These are phyloP conservation scores for Aspergillus pseudoterreus DNA, from an alignment of 2,329 filamentous ascomycete species.

Conservation along the genomic window DNA sequence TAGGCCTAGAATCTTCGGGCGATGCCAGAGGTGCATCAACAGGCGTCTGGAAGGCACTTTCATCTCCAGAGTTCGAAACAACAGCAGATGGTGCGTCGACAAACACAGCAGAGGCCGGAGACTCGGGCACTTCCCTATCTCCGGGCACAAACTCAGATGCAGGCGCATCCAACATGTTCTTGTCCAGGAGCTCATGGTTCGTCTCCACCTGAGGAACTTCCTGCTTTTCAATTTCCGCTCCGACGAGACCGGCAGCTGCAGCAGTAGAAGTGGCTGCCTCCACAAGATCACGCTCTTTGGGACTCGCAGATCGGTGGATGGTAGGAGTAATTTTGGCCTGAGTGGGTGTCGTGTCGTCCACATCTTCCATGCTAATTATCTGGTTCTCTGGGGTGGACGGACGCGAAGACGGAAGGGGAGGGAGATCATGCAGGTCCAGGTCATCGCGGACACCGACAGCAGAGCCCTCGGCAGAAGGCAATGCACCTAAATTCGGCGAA, in stretches of 20 bases:
- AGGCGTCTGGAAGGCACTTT: neutral
- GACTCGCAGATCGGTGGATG: neutral
- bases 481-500: constrained; percentile 17
- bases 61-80: neutral
- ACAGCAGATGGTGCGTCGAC: neutral
- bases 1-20: too few relatives aligned
- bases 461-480: constrained; percentile 32
- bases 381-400: constrained; percentile 17
- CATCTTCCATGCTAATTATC: neutral
- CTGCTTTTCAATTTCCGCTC: neutral
- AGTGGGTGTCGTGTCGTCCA: neutral
- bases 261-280: neutral
- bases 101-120: neutral
- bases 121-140: neutral
- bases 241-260: neutral
- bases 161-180: neutral
- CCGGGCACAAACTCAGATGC: neutral
- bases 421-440: constrained; percentile 15
- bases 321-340: neutral
- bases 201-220: neutral
- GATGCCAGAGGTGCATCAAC: neutral
- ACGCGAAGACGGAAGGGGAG: constrained; percentile 13
- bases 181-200: neutral
- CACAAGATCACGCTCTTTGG: neutral
- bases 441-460: constrained; percentile 22